Evolutionary conservation across 257 asterid species (phyloP), one percentile per base, ranked within the genome.

Genomic region (Rhazya stricta): DNA sequence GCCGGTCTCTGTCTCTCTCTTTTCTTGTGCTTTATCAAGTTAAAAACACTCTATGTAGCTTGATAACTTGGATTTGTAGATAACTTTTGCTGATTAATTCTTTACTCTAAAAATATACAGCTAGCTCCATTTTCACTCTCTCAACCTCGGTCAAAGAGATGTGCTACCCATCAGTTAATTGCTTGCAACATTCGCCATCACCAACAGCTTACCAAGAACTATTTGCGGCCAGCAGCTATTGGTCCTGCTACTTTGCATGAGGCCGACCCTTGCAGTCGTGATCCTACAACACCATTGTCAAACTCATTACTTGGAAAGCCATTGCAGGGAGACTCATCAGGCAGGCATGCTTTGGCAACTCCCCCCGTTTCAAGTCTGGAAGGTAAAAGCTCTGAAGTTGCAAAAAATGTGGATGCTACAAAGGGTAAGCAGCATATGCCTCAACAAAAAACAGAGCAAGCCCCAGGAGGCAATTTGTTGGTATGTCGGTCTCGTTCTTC

Each of bases 161-260:
- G 93, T 74, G 57, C 80, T 37, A 85, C 86, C 19, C 96, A 89
- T 81, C 87, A 81, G 39, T 79, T 70, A 58, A 79, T 89, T 46
- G 90, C 96, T 54, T 72, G 71, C 43, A 86, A 79, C 81, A 89
- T 88, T 73, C 80, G 67, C 37, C 46, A 56, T 50, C 92, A 88
- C 80, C 85, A 74, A 79, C 83, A 81, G 74, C 89, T 84, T 57
- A 58, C 72, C 58, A 81, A 76, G 70, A 85, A 84, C 74, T 78
- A 83, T 67, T 53, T 80, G 34, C 63, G 62, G 32, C 78, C 86
- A 67, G 85, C 79, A 25, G 69, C 83, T 37, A 67, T 84, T 77
- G 81, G 76, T 72, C 71, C 79, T 76, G 60, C 75, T 65, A 43
- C 83, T 36, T 79, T 75, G 15, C 79, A 71, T 71, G 80, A 72